A percentile compares a stretch with the other conserved stretches of the same genome.
Evolutionary conservation across 495 filamentous ascomycete genomes (phyloP).

Genomic region (Apiosordaria backusii): DNA sequence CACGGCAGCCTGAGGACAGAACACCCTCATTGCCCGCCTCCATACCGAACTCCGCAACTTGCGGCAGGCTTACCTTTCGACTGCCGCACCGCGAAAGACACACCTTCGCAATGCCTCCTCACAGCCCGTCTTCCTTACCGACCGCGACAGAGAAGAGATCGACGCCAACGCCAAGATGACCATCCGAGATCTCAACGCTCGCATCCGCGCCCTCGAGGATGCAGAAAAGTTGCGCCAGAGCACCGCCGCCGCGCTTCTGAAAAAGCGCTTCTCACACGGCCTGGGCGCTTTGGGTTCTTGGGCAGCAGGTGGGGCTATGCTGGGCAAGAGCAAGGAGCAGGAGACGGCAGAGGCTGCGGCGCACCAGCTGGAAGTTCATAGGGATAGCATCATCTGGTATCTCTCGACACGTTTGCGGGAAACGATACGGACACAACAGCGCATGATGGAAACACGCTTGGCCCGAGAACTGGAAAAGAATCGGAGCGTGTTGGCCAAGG

Average conservation of each 20-base stretch:
- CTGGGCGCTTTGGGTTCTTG: slow-evolving; percentile 64
- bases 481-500: slow-evolving; percentile 78
- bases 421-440: slow-evolving; percentile 70
- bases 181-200: slow-evolving; percentile 74
- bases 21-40: slow-evolving; percentile 76
- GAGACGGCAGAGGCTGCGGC: slow-evolving; percentile 63
- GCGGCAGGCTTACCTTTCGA: slow-evolving; percentile 88
- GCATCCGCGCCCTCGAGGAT: slow-evolving; percentile 71
- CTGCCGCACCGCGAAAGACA: slow-evolving; percentile 51
- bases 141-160: slow-evolving; percentile 71
- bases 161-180: slow-evolving; percentile 80
- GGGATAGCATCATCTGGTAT: slow-evolving; percentile 82
- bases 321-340: slow-evolving; percentile 57
- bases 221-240: slow-evolving; percentile 78
- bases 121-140: slow-evolving; percentile 51
- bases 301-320: slow-evolving; percentile 60
- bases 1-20: slow-evolving; percentile 39
- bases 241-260: slow-evolving; percentile 61
- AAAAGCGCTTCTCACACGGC: slow-evolving; percentile 62
- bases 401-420: slow-evolving; percentile 69
- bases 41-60: slow-evolving; percentile 73
- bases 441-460: slow-evolving; percentile 88
- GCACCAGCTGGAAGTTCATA: slow-evolving; percentile 55
- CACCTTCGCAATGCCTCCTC: slow-evolving; percentile 35
- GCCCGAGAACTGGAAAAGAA: slow-evolving; percentile 82